A percentile compares a stretch with the other conserved stretches of the same genome.
Conservation (phyloP, 148 eudicot species). For the Bassia scoparia region DNA sequence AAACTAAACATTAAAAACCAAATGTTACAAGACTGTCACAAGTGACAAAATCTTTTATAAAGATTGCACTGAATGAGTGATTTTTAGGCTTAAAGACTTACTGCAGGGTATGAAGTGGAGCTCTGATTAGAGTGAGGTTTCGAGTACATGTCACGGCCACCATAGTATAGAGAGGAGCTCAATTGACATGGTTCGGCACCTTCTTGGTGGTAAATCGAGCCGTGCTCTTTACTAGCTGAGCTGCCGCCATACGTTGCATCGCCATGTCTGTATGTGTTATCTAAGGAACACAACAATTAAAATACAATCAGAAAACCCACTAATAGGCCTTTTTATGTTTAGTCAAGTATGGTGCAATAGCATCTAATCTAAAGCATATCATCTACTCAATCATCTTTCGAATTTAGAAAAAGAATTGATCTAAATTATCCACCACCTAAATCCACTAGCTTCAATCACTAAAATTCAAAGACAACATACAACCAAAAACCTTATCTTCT, state of each 20-base stretch:
- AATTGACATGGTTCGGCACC: conserved; percentile 57
- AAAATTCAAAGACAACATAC: too few species aligned
- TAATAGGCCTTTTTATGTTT: not conserved
- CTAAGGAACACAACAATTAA: conserved; percentile 12
- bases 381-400: too few species aligned
- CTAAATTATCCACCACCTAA: not conserved
- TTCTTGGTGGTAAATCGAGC: conserved; percentile 42
- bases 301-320: not conserved
- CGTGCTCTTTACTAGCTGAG: conserved; percentile 27
- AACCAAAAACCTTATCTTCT: not conserved
- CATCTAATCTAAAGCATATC: too few species aligned
- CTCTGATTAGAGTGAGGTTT: conserved; percentile 30
- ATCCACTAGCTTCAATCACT: not conserved
- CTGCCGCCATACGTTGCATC: conserved; percentile 8
- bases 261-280: conserved; percentile 31
- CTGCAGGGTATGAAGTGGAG: conserved; percentile 37
- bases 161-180: conserved; percentile 89
- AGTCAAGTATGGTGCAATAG: too few species aligned
- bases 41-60: not conserved
- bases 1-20: conserved; percentile 29
- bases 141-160: conserved; percentile 72
- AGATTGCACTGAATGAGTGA: too few species aligned
- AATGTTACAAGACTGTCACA: not conserved
- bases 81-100: conserved; percentile 27
- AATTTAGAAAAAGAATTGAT: too few species aligned